Evolutionary conservation across 768 basidiomycete species (phyloP).

Genomic region (Amanita thiersii): DNA sequence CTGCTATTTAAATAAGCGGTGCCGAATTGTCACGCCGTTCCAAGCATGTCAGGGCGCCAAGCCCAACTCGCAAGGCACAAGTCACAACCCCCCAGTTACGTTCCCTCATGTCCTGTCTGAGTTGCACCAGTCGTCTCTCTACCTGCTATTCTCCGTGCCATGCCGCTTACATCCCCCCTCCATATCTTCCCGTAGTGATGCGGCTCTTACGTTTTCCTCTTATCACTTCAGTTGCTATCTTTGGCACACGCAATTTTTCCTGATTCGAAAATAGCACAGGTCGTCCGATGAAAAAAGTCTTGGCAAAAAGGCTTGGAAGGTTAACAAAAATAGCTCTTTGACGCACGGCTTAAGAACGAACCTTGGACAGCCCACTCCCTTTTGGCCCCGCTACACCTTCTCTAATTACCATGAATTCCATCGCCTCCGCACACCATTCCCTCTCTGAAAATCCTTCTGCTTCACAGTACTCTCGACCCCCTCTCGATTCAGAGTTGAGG

Average conservation of each 20-base stretch:
- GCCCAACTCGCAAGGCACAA: conserved; percentile 14
- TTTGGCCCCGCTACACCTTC: conserved; percentile 30
- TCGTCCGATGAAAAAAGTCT: conserved; percentile 21
- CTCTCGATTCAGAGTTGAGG: conserved; percentile 22
- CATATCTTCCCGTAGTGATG: too few relatives aligned
- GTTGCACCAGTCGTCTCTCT: not conserved
- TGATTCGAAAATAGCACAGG: conserved; percentile 32
- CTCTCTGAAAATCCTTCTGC: conserved; percentile 20
- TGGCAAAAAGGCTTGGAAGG: conserved; percentile 40
- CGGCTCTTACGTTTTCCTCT: too few relatives aligned
- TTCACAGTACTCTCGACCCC: conserved; percentile 10
- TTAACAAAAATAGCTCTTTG: conserved; percentile 36
- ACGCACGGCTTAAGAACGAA: conserved; percentile 37
- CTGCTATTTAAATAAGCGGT: conserved; percentile 23
- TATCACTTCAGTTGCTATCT: conserved; percentile 13
- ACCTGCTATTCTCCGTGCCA: not conserved
- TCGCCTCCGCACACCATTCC: conserved; percentile 22
- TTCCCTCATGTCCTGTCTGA: not conserved
- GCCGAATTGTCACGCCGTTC: conserved; percentile 17
- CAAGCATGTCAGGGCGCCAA: conserved; percentile 5
- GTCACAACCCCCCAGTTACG: not conserved
- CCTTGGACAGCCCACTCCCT: conserved; percentile 25
- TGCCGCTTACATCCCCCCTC: not conserved
- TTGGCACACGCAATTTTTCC: conserved; percentile 25
- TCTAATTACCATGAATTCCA: conserved; percentile 28